These are phyloP conservation scores for Pelargonium citronellum DNA, from an alignment of 441 rosid species.

Conservation along the genomic window DNA sequence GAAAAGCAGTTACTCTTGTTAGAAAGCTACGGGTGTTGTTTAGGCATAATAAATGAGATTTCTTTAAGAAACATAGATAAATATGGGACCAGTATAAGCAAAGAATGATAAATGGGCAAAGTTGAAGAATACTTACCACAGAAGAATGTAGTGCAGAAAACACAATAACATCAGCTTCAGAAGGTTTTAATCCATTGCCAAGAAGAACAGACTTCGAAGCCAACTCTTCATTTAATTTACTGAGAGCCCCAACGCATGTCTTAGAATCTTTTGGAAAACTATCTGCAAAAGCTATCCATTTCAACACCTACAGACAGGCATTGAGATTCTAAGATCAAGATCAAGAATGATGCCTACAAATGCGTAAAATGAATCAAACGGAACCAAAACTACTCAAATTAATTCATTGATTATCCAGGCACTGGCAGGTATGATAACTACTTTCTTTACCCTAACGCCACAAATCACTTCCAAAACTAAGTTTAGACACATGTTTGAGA, in stretches of 20 bases:
- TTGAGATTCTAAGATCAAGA: conserved; percentile 5
- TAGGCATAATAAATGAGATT: conserved; percentile 2
- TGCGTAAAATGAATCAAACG: conserved; percentile 10
- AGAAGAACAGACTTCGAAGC: conserved; percentile 55
- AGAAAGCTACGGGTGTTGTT: conserved; percentile 8
- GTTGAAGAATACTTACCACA: conserved; percentile 41
- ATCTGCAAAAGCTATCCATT: conserved; percentile 70
- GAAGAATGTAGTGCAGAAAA: conserved; percentile 59
- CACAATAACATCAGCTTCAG: conserved; percentile 69
- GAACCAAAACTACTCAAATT: not conserved
- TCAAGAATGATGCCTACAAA: not conserved
- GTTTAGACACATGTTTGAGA: not conserved
- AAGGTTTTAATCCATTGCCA: conserved; percentile 65
- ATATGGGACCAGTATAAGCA: not conserved
- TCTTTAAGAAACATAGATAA: not conserved
- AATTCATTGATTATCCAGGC: not conserved
- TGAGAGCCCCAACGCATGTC: conserved; percentile 42
- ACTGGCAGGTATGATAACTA: not conserved
- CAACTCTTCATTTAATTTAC: conserved; percentile 53
- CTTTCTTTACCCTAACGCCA: not conserved
- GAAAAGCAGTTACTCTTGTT: conserved; percentile 18
- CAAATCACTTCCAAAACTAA: not conserved
- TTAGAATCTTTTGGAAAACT: conserved; percentile 44
- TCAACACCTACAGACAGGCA: conserved; percentile 47
- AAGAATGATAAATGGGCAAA: conserved; percentile 11